Percentiles rank a stretch among this genome's conserved stretches.
phyloP scores from a whole-genome alignment of 805 yeast genomes.

The Yarrowia sp. region DNA sequence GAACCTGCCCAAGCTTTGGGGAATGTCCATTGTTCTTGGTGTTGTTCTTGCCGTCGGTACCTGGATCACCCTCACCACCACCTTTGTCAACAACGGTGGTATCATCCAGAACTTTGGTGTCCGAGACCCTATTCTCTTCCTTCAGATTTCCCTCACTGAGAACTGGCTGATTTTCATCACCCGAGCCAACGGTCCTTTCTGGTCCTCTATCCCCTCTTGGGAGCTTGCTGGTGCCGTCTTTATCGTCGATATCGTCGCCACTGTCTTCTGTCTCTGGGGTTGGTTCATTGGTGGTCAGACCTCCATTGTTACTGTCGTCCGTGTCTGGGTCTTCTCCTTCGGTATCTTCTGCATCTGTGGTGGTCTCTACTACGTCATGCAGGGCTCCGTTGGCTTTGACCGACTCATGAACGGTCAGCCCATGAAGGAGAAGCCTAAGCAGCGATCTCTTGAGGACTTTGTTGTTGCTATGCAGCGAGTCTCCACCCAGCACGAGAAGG shows the following conservation, averaged over 20 bases:
- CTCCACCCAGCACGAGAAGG: slow-evolving; percentile 70
- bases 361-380: slow-evolving; percentile 95
- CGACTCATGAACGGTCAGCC: slow-evolving; percentile 63
- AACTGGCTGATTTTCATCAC: slow-evolving; percentile 97
- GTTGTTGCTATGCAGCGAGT: slow-evolving; percentile 69
- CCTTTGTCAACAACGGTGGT: slow-evolving; percentile 89
- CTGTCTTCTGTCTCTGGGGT: slow-evolving; percentile 91
- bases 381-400: slow-evolving; percentile 59
- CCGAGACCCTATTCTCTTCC: slow-evolving; percentile 89
- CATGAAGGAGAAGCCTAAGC: slow-evolving; percentile 52
- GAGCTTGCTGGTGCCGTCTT: slow-evolving; percentile 94
- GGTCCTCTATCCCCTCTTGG: slow-evolving; percentile 97
- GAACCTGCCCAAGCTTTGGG: slow-evolving; percentile 94
- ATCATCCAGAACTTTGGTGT: slow-evolving; percentile 96
- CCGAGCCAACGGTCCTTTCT: slow-evolving; percentile 98
- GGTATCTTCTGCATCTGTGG: slow-evolving; percentile 97
- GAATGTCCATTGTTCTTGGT: slow-evolving; percentile 77
- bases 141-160: slow-evolving; percentile 93
- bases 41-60: slow-evolving; percentile 75
- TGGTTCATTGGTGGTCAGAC: slow-evolving; percentile 99
- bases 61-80: slow-evolving; percentile 93
- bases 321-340: slow-evolving; percentile 94
- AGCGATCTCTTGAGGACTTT: slow-evolving; percentile 66
- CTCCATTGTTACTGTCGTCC: slow-evolving; percentile 91
- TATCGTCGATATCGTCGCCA: slow-evolving; percentile 87